A percentile compares a stretch with the other conserved stretches of the same genome.
phyloP scores from a whole-genome alignment of 2,329 filamentous ascomycete genomes.

The Diaporthe sp. region DNA sequence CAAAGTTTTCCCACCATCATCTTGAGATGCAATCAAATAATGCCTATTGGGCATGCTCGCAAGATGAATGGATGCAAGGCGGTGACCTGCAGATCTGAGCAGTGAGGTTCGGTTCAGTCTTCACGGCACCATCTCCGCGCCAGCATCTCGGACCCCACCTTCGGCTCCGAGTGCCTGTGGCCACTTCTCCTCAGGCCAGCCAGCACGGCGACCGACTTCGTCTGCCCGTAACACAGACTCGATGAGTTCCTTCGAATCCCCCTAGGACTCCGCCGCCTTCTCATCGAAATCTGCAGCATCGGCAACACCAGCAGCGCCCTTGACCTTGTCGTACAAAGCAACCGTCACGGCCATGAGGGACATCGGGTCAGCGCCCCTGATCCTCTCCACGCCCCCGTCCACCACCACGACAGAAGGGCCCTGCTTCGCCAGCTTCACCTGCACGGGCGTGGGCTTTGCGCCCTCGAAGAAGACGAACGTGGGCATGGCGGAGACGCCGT shows the following conservation, averaged over 20 bases:
- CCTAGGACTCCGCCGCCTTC: slow-evolving; percentile 2
- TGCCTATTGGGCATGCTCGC: not conserved
- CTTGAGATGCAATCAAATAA: not conserved
- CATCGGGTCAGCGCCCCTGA: slow-evolving; percentile 53
- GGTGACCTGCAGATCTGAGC: not conserved
- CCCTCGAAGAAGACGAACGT: slow-evolving; percentile 70
- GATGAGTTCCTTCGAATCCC: not conserved
- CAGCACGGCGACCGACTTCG: not conserved
- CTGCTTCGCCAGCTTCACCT: slow-evolving; percentile 45
- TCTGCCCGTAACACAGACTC: too few relatives aligned
- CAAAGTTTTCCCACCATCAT: too few relatives aligned
- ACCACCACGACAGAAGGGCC: slow-evolving; percentile 31
- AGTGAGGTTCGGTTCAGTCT: too few relatives aligned
- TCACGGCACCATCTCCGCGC: not conserved
- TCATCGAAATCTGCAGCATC: slow-evolving; percentile 1
- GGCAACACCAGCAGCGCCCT: slow-evolving; percentile 27
- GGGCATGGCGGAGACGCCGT: slow-evolving; percentile 67
- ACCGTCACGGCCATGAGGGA: slow-evolving; percentile 49
- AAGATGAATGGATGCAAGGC: too few relatives aligned
- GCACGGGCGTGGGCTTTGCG: slow-evolving; percentile 54
- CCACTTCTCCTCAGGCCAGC: not conserved
- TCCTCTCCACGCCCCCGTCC: slow-evolving; percentile 45
- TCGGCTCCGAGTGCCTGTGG: slow-evolving; percentile 6
- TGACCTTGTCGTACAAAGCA: slow-evolving; percentile 37
- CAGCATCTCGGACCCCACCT: not conserved